A percentile compares a stretch with the other conserved stretches of the same genome.
Conservation (phyloP, 805 yeast genomes). For the Wickerhamiella bombiphila region DNA sequence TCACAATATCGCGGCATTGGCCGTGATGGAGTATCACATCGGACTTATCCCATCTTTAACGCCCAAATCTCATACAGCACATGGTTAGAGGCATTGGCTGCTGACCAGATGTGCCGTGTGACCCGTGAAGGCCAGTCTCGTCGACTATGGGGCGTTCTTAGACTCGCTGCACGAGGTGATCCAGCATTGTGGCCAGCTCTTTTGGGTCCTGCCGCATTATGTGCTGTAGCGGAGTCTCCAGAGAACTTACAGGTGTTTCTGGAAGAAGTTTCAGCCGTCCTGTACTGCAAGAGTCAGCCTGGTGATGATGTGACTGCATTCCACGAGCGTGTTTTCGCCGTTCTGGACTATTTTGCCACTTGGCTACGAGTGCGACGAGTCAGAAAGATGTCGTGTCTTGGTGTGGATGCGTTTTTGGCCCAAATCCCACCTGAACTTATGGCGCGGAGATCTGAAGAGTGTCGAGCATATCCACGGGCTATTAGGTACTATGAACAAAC, state of each 20-base stretch:
- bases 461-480: slow-evolving; percentile 77
- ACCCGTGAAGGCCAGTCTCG: slow-evolving; percentile 28
- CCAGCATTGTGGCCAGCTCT: slow-evolving; percentile 51
- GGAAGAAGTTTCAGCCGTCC: slow-evolving; percentile 44
- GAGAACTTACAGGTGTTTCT: slow-evolving; percentile 32
- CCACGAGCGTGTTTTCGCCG: slow-evolving; percentile 58
- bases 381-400: slow-evolving; percentile 8
- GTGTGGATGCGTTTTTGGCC: slow-evolving; percentile 9
- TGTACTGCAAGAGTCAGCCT: slow-evolving; percentile 1
- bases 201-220: slow-evolving; percentile 61
- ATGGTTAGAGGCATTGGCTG: slow-evolving; percentile 62
- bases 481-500: slow-evolving; percentile 73
- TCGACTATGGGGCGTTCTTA: slow-evolving; percentile 39
- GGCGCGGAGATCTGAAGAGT: slow-evolving; percentile 67
- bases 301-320: slow-evolving; percentile 37
- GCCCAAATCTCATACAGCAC: slow-evolving; percentile 27
- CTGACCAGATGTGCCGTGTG: slow-evolving; percentile 41
- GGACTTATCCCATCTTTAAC: slow-evolving; percentile 53
- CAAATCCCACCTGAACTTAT: slow-evolving; percentile 49
- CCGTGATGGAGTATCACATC: not conserved
- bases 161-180: slow-evolving; percentile 38
- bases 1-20: slow-evolving; percentile 1
- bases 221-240: slow-evolving; percentile 38
- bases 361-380: slow-evolving; percentile 34
- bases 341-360: slow-evolving; percentile 69